Base-by-base conservation (phyloP, 2,329 filamentous ascomycete genomes). In the Diaporthe amygdali region DNA sequence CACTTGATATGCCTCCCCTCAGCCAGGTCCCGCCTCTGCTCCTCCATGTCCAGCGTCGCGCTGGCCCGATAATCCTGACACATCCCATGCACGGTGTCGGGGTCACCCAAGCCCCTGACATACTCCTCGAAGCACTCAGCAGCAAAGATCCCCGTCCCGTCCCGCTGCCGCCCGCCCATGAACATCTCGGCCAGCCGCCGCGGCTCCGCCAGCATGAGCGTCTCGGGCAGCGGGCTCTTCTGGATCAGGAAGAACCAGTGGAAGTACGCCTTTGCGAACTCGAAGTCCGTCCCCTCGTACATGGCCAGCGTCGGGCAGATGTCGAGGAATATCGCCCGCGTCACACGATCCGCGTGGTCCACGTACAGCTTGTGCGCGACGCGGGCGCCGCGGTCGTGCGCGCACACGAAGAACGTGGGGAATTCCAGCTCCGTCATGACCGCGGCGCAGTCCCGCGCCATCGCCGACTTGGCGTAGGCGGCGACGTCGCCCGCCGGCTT, bases 161-260 rank as follows among this genome's bases (percentile, higher is more conserved):
- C 80, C 73, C 51, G 80, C 78, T 81, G 73, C 39, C 83, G 71
- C 12, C 79, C 82, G 67, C 85, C 77, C 82, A 84, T 78, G 73
- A 83, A 87, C 47, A 81, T 76, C 22, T 82, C 79, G 0, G 82
- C 79, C n/a, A 87, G 82, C 41, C 80, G 78, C 8, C 80, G 75
- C 3, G 84, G 82, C 30, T 79, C 76, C 0, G 76, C 77, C 0
- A 78, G 78, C 73, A 85, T 84, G 56, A 88, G 78, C 49, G 81
- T 83, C 75, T 89, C 87, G 0, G 85, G 88, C 6, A 90, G 81
- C 0, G 88, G 85, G 6, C 79, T 78, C 0, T 79, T 76, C 75
- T 90, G 88, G 10, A 89, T 86, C 25, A 90, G 81, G 73, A 90
- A 86, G 66, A 88, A 89, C 88, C 88, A 90, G 77, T 90, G 88